These are phyloP conservation scores for Plasmodium malariae DNA, from an alignment of 169 alveolate genomes.

Conservation along the genomic window DNA sequence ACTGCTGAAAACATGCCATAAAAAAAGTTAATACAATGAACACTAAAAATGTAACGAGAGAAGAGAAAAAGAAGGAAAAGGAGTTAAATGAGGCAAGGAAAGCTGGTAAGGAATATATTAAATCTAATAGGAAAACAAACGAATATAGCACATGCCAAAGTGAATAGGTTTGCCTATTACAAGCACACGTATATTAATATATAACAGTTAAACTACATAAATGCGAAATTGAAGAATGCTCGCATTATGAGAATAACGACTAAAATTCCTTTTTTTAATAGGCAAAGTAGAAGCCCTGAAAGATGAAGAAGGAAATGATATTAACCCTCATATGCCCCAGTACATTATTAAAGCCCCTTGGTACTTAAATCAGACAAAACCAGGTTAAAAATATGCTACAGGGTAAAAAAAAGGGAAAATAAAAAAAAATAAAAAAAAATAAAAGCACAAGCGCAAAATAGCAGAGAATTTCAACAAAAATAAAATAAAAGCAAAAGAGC, in stretches of 20 bases:
- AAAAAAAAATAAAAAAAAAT: background rate
- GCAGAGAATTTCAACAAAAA: too few species aligned
- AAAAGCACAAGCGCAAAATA: background rate
- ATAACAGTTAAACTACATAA: too few species aligned
- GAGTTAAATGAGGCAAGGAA: constrained; percentile 82
- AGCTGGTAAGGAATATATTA: constrained; percentile 58
- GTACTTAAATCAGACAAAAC: constrained; percentile 86
- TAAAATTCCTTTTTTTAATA: too few species aligned
- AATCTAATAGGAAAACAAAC: background rate
- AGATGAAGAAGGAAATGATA: constrained; percentile 83
- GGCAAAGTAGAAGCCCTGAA: constrained; percentile 78
- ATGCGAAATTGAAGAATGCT: too few species aligned
- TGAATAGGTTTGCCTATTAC: too few species aligned
- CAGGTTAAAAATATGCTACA: constrained; percentile 59
- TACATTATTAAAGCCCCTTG: constrained; percentile 92
- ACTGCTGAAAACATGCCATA: background rate
- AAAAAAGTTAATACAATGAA: constrained; percentile 56
- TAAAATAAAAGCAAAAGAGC: too few species aligned
- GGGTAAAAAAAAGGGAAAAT: background rate
- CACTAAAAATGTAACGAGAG: constrained; percentile 77
- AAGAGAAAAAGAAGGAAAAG: constrained; percentile 79
- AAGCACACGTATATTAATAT: too few species aligned
- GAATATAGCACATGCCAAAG: background rate
- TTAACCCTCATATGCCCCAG: constrained; percentile 91
- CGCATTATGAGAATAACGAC: too few species aligned